Evolutionary conservation across 2,329 filamentous ascomycete genomes (phyloP).

Genomic region (Penicillium sp.): DNA sequence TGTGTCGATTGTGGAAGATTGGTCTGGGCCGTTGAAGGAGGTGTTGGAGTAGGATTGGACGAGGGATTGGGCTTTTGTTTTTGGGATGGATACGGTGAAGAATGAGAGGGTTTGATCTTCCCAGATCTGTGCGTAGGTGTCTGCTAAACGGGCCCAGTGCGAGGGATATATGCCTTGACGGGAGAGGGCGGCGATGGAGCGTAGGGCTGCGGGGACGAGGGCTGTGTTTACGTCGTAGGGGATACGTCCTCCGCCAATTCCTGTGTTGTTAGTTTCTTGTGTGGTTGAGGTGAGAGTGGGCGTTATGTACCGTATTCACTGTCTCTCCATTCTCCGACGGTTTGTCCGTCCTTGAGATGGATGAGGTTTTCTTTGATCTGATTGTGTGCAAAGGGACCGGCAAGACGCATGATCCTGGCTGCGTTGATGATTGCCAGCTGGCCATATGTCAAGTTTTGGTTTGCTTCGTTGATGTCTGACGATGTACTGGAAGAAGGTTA

Average conservation of each 20-base stretch:
- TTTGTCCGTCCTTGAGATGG: slow-evolving; percentile 51
- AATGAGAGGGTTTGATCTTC: slow-evolving; percentile 57
- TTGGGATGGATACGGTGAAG: slow-evolving; percentile 50
- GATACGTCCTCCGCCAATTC: slow-evolving; percentile 57
- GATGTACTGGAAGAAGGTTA: slow-evolving; percentile 35
- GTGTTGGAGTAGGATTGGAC: slow-evolving; percentile 49
- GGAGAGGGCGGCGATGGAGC: slow-evolving; percentile 54
- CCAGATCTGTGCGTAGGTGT: slow-evolving; percentile 56
- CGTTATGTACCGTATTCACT: slow-evolving; percentile 47
- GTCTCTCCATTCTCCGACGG: slow-evolving; percentile 62
- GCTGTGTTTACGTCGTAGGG: slow-evolving; percentile 64
- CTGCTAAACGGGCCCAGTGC: slow-evolving; percentile 48
- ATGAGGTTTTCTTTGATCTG: slow-evolving; percentile 55
- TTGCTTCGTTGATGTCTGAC: slow-evolving; percentile 50
- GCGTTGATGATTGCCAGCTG: slow-evolving; percentile 52
- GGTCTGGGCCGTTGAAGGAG: slow-evolving; percentile 45
- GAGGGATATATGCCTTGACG: slow-evolving; percentile 49
- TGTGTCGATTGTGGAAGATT: slow-evolving; percentile 41
- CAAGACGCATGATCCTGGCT: slow-evolving; percentile 55
- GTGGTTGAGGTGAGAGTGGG: too few relatives aligned
- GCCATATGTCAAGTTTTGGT: slow-evolving; percentile 51
- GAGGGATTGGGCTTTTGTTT: slow-evolving; percentile 43
- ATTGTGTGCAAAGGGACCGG: slow-evolving; percentile 51
- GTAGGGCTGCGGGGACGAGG: slow-evolving; percentile 57
- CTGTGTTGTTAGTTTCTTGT: slow-evolving; percentile 7